A percentile compares a stretch with the other conserved stretches of the same genome.
These are phyloP conservation scores for Echeveria elegans DNA, from an alignment of 164 flowering plant genomes.

Conservation along the genomic window DNA sequence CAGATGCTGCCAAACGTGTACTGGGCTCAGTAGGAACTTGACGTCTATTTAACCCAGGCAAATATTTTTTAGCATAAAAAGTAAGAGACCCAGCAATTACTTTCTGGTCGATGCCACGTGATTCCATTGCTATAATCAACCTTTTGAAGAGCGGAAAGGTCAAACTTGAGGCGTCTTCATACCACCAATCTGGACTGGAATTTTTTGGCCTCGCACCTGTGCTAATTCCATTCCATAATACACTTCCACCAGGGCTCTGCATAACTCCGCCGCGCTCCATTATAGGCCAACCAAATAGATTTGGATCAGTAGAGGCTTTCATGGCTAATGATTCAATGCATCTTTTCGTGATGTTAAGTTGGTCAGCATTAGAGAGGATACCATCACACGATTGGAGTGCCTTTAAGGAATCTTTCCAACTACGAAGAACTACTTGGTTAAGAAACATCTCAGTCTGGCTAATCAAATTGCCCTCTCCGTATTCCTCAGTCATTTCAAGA, in stretches of 20 bases:
- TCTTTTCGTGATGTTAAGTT: slow-evolving; percentile 53
- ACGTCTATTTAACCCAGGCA: slow-evolving; percentile 74
- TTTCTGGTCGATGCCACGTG: slow-evolving; percentile 66
- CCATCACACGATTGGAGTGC: slow-evolving; percentile 81
- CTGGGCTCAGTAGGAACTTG: slow-evolving; percentile 39
- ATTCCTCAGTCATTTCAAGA: slow-evolving; percentile 88
- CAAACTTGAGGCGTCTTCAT: slow-evolving; percentile 68
- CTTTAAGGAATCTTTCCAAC: slow-evolving; percentile 79
- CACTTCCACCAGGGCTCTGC: slow-evolving; percentile 94
- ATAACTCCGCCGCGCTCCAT: slow-evolving; percentile 69
- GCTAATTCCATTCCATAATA: slow-evolving; percentile 93
- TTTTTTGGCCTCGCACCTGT: slow-evolving; percentile 77
- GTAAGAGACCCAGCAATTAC: slow-evolving; percentile 65
- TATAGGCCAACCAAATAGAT: slow-evolving; percentile 82
- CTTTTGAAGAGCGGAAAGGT: slow-evolving; percentile 68
- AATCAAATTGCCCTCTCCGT: slow-evolving; percentile 76
- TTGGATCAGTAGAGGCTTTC: slow-evolving; percentile 78
- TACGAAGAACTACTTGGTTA: slow-evolving; percentile 61
- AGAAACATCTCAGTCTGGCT: slow-evolving; percentile 70
- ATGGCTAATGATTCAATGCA: slow-evolving; percentile 71
- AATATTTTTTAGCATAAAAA: slow-evolving; percentile 58
- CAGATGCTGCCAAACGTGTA: slow-evolving; percentile 28
- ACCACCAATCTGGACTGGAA: slow-evolving; percentile 88
- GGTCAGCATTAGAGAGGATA: slow-evolving; percentile 65
- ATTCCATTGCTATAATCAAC: slow-evolving; percentile 65